Conservation (phyloP, 2,329 filamentous ascomycete species). For the Fusarium fracticaudum region DNA sequence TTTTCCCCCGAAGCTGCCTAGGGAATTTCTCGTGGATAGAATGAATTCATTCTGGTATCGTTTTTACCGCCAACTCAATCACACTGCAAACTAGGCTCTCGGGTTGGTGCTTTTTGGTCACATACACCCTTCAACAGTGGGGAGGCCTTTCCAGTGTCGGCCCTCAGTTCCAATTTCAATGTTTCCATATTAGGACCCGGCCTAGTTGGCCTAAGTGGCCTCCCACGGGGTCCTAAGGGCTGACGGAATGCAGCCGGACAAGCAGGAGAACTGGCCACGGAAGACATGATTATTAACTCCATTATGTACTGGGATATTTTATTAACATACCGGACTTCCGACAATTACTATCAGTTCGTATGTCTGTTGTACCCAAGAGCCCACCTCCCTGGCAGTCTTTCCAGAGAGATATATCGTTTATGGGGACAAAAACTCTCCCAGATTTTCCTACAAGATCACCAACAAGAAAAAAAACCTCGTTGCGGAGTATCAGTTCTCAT, state of each 20-base stretch:
- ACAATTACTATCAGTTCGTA: not conserved
- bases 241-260: slow-evolving; percentile 29
- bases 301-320: slow-evolving; percentile 1
- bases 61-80: slow-evolving; percentile 20
- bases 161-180: slow-evolving; percentile 37
- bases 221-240: slow-evolving; percentile 33
- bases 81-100: slow-evolving; percentile 15
- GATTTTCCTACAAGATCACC: not conserved
- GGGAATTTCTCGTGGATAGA: not conserved
- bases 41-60: slow-evolving; percentile 9
- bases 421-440: not conserved
- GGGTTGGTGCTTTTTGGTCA: slow-evolving; percentile 1
- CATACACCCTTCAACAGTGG: slow-evolving; percentile 18
- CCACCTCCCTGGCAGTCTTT: not conserved
- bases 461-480: not conserved
- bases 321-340: not conserved
- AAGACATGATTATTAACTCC: not conserved
- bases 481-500: not conserved
- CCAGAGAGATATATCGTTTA: not conserved
- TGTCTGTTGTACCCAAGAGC: not conserved
- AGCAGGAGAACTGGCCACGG: not conserved
- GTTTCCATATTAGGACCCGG: slow-evolving; percentile 34
- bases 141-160: slow-evolving; percentile 29
- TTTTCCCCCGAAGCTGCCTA: not conserved
- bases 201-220: slow-evolving; percentile 36